Evolutionary conservation across 306 rosid species (phyloP), one percentile per base, ranked within the genome.

Genomic region (Corylus heterophylla): DNA sequence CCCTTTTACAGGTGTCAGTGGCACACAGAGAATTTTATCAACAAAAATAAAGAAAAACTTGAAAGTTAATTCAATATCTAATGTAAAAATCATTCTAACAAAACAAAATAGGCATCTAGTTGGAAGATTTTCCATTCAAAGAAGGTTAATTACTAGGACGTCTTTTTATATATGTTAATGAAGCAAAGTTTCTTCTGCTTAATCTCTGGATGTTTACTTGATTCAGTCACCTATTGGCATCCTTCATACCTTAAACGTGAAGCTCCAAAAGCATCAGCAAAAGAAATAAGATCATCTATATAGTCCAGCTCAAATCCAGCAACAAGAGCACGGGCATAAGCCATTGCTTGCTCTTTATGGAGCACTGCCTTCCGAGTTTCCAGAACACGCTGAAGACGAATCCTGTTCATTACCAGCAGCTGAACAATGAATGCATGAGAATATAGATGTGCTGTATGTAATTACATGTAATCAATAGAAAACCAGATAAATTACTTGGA

Each of bases 341-440:
- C 99, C 99, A 96, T 96, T 2, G 98, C 99, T 81, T 96, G 99
- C 86, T 96, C 99, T 88, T 91, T 96, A 85, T 84, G 89, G 29
- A 96, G 93, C 76, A 93, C 92, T 11, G 95, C 93, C 87, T 78
- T 96, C 49, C 99, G 94, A 48, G 88, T 91, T 81, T 93, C 98
- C 71, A 96, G 83, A 88, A 96, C 97, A 47, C 96, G 98, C 75
- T 87, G 97, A 86, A 96, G 99, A 64, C 86, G 89, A 82, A 90
- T 80, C 92, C 99, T 96, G 90, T 82, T 78, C 85, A 87, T 76
- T 63, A 82, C 47, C 76, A 67, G 66, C 64, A 75, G 80, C 83
- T 66, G 77, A 88, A 81, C 73, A 84, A 54, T 83, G 73, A 85
- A 63, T 75, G 78, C 76, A 82, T 66, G 49, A 76, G 73, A 81